Conservation (phyloP, 176 grass and related monocot species). For the Zea luxurians region DNA sequence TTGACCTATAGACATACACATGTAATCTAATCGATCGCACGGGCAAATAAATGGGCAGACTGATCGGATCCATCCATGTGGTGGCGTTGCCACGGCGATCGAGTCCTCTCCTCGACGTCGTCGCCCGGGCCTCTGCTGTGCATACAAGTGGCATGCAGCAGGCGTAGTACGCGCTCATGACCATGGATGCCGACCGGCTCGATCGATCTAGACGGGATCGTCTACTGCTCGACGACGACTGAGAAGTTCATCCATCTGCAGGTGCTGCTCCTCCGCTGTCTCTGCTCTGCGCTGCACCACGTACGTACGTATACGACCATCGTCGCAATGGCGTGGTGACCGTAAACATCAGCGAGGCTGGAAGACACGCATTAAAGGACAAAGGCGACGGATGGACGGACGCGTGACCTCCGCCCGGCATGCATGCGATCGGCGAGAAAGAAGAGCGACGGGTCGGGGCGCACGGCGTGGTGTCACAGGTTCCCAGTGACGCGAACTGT, state of each 20-base stretch:
- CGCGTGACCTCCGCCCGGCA: conserved; percentile 9
- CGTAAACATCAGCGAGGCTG: conserved; percentile 13
- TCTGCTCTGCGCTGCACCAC: neutral
- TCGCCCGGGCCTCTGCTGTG: neutral
- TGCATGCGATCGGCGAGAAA: neutral
- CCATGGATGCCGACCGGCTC: neutral
- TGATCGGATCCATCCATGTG: neutral
- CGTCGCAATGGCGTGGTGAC: neutral
- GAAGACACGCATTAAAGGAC: neutral
- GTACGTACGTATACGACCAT: neutral
- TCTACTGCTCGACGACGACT: neutral
- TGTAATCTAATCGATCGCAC: neutral
- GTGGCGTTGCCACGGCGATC: neutral
- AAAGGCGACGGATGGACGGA: neutral
- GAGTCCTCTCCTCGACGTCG: neutral
- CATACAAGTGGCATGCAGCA: neutral
- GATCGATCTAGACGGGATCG: neutral
- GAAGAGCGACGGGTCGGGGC: neutral
- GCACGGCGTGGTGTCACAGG: conserved; percentile 38
- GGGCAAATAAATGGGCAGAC: neutral
- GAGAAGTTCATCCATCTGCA: neutral
- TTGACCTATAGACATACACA: neutral
- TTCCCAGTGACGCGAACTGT: conserved; percentile 42
- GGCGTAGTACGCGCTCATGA: neutral
- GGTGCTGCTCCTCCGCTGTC: neutral